A percentile compares a stretch with the other conserved stretches of the same genome.
These are phyloP conservation scores for Wallemia hederae DNA, from an alignment of 1,284 basidiomycete genomes.

Conservation along the genomic window DNA sequence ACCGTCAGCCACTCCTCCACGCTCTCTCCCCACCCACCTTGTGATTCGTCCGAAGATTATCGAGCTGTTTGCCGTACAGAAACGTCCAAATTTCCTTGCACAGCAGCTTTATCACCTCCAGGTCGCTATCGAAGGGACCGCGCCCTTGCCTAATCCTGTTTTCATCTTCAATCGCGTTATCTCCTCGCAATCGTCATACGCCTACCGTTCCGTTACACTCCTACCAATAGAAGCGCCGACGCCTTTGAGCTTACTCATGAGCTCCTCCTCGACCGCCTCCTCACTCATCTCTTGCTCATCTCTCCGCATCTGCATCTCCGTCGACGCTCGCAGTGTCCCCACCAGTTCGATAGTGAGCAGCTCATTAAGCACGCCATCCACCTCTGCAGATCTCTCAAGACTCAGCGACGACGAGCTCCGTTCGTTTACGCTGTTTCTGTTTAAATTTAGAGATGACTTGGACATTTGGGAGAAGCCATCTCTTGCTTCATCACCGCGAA, in stretches of 20 bases:
- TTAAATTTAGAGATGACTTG: not conserved
- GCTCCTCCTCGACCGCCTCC: not conserved
- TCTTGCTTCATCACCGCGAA: too few species aligned
- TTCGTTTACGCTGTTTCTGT: not conserved
- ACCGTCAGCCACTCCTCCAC: slow-evolving; percentile 13
- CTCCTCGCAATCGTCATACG: not conserved
- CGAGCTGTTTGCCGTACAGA: slow-evolving; percentile 76
- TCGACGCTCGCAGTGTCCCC: not conserved
- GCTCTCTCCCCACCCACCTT: slow-evolving; percentile 28
- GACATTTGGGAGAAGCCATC: not conserved
- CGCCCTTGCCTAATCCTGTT: not conserved
- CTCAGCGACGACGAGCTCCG: not conserved
- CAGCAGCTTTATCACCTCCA: slow-evolving; percentile 78
- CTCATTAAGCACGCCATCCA: not conserved
- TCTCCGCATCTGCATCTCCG: not conserved
- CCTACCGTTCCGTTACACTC: not conserved
- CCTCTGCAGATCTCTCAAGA: not conserved
- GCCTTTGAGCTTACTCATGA: not conserved
- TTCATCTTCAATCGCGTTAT: too few species aligned
- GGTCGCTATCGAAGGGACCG: slow-evolving; percentile 6
- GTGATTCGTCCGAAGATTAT: slow-evolving; percentile 81
- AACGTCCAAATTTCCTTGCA: slow-evolving; percentile 82
- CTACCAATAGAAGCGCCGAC: not conserved
- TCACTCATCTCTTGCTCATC: not conserved
- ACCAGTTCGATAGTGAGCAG: not conserved